A percentile compares a stretch with the other conserved stretches of the same genome.
phyloP scores from a whole-genome alignment of 2,329 filamentous ascomycete genomes.

The Metarhizium humberi region DNA sequence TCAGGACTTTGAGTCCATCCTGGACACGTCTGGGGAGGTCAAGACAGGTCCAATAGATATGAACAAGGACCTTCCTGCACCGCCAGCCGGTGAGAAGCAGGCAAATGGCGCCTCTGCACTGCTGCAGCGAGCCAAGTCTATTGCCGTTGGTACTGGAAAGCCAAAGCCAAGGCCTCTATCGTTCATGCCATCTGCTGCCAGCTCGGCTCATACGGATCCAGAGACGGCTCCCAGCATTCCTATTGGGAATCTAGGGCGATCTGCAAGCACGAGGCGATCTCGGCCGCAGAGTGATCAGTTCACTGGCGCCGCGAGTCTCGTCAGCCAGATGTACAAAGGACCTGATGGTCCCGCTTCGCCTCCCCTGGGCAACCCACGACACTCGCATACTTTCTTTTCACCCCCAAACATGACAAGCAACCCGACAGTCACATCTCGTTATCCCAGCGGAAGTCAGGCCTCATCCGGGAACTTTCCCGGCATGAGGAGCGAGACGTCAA shows the following conservation, averaged over 20 bases:
- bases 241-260: conserved; percentile 48
- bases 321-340: conserved; percentile 85
- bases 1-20: conserved; percentile 88
- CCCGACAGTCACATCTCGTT: conserved; percentile 39
- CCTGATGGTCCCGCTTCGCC: conserved; percentile 55
- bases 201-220: conserved; percentile 50
- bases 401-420: conserved; percentile 39
- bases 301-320: conserved; percentile 57
- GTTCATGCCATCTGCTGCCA: conserved; percentile 35
- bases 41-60: conserved; percentile 34
- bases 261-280: conserved; percentile 41
- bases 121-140: conserved; percentile 53
- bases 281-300: conserved; percentile 57
- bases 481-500: conserved; percentile 56
- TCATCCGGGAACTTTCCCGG: conserved; percentile 60
- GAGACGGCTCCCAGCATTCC: conserved; percentile 70
- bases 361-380: conserved; percentile 46
- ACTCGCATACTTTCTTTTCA: conserved; percentile 56
- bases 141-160: conserved; percentile 39
- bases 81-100: conserved; percentile 33
- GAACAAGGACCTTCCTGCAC: conserved; percentile 79
- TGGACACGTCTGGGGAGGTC: conserved; percentile 65
- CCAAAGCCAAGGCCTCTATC: conserved; percentile 48
- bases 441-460: conserved; percentile 39
- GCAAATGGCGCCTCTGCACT: conserved; percentile 34